These are phyloP conservation scores for Tephrocybe sp. DNA, from an alignment of 768 basidiomycete genomes.

Conservation along the genomic window DNA sequence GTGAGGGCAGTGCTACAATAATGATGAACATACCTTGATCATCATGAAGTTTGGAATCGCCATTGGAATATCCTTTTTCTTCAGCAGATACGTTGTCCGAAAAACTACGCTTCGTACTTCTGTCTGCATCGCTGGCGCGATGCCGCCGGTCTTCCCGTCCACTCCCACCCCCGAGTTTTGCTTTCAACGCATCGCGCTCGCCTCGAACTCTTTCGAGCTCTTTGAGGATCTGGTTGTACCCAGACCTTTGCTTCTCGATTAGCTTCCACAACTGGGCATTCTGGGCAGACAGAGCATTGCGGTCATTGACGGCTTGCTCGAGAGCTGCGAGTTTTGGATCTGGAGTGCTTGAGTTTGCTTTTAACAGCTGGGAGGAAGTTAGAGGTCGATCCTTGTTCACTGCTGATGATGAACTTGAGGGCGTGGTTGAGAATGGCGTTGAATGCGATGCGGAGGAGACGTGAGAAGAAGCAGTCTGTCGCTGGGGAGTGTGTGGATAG, in stretches of 20 bases:
- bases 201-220: slow-evolving; percentile 81
- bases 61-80: slow-evolving; percentile 5
- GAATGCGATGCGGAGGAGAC: slow-evolving; percentile 13
- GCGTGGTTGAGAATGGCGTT: slow-evolving; percentile 13
- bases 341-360: slow-evolving; percentile 46
- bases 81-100: slow-evolving; percentile 22
- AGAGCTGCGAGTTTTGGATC: slow-evolving; percentile 67
- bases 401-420: slow-evolving; percentile 10
- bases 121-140: slow-evolving; percentile 20
- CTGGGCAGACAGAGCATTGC: slow-evolving; percentile 77
- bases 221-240: slow-evolving; percentile 77
- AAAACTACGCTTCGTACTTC: slow-evolving; percentile 24
- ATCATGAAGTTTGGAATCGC: slow-evolving; percentile 27
- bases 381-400: slow-evolving; percentile 18
- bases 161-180: slow-evolving; percentile 33
- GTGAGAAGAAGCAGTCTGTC: slow-evolving; percentile 9
- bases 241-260: slow-evolving; percentile 85
- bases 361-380: slow-evolving; percentile 39
- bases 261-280: slow-evolving; percentile 94
- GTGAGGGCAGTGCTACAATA: slow-evolving; percentile 5
- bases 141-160: slow-evolving; percentile 26
- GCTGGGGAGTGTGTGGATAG: slow-evolving; percentile 17
- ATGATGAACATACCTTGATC: slow-evolving; percentile 31
- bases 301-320: slow-evolving; percentile 74
- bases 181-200: slow-evolving; percentile 73